Percentiles rank a stretch among this genome's conserved stretches.
These are phyloP conservation scores for Luvunga scandens DNA, from an alignment of 345 rosid species.

Conservation along the genomic window DNA sequence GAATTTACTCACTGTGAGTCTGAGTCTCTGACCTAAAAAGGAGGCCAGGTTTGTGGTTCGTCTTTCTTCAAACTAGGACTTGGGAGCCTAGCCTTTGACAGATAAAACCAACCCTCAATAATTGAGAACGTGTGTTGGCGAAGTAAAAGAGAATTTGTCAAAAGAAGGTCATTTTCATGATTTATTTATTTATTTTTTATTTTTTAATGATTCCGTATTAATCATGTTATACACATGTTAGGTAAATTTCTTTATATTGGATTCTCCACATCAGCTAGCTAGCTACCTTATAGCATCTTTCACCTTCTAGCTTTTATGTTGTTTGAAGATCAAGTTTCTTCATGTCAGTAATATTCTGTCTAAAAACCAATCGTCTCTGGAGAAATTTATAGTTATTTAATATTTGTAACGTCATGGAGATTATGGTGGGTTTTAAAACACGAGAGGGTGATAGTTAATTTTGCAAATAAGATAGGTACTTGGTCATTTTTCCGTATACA, in stretches of 20 bases:
- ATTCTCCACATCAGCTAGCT: not conserved
- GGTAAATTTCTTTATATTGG: not conserved
- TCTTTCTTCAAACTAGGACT: not conserved
- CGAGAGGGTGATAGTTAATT: too few relatives aligned
- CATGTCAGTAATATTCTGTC: too few relatives aligned
- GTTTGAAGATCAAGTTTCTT: too few relatives aligned
- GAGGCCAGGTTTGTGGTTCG: not conserved
- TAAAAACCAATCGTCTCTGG: too few relatives aligned
- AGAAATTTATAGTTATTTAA: too few relatives aligned
- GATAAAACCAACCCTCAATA: constrained; percentile 10
- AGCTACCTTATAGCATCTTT: too few relatives aligned
- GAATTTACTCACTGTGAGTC: not conserved
- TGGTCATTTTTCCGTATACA: too few relatives aligned
- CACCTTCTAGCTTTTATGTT: too few relatives aligned
- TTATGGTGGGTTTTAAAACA: too few relatives aligned
- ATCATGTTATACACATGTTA: not conserved
- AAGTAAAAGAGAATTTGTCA: constrained; percentile 16
- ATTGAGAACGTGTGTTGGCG: constrained; percentile 19
- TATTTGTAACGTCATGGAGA: too few relatives aligned
- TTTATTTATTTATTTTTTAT: not conserved
- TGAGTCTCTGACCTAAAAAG: not conserved
- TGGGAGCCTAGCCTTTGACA: not conserved
- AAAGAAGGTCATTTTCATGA: not conserved
- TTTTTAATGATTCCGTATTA: constrained; percentile 15
- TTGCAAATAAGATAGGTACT: too few relatives aligned